Conservation (phyloP, 2,329 filamentous ascomycete species). For the Huntiella decipiens region DNA sequence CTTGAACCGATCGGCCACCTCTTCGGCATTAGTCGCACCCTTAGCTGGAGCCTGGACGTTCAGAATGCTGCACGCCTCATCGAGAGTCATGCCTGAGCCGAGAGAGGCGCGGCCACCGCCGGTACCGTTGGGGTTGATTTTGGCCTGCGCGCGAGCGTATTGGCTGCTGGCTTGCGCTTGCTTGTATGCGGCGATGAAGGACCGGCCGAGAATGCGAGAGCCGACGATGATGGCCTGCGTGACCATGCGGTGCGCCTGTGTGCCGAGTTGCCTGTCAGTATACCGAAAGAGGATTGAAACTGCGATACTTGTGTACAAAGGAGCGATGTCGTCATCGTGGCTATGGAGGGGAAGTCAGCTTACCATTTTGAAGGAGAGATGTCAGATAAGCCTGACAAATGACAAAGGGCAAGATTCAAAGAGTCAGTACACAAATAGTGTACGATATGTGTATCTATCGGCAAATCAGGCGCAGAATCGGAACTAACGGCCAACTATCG, state of each 20-base stretch:
- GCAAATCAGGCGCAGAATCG: too few species aligned
- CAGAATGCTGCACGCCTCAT: slow-evolving; percentile 92
- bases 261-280: too few species aligned
- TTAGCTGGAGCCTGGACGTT: slow-evolving; percentile 73
- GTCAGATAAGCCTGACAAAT: too few species aligned
- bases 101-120: slow-evolving; percentile 31
- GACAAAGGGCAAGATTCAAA: too few species aligned
- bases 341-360: too few species aligned
- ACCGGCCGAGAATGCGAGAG: slow-evolving; percentile 76
- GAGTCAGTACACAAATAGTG: too few species aligned
- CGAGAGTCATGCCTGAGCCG: slow-evolving; percentile 64
- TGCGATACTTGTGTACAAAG: too few species aligned
- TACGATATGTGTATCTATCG: too few species aligned
- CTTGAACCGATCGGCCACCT: slow-evolving; percentile 78
- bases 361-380: too few species aligned
- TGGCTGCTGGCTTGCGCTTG: slow-evolving; percentile 77
- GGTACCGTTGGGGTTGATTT: slow-evolving; percentile 28
- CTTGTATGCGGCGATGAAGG: slow-evolving; percentile 85
- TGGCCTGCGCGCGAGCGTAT: slow-evolving; percentile 56
- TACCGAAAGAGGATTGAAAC: too few species aligned
- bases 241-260: slow-evolving; percentile 33
- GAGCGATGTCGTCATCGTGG: too few species aligned
- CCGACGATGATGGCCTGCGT: slow-evolving; percentile 84
- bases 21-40: slow-evolving; percentile 55
- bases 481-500: too few species aligned